Evolutionary conservation across 2,329 filamentous ascomycete genomes (phyloP).

Genomic region (Diaporthe humulicola): DNA sequence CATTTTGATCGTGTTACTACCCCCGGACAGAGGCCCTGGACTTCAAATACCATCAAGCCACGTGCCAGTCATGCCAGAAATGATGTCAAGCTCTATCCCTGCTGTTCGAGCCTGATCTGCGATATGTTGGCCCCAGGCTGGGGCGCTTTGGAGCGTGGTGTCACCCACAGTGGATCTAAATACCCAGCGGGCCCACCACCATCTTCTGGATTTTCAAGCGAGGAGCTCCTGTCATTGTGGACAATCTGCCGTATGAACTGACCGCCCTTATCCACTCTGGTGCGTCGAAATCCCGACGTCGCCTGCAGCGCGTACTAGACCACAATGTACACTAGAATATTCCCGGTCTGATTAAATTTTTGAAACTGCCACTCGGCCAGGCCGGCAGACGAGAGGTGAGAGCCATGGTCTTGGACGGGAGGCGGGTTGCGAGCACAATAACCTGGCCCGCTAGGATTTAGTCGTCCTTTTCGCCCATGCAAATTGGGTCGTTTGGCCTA

Average conservation of each 20-base stretch:
- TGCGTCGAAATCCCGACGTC: conserved; percentile 24
- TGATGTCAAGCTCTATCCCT: conserved; percentile 31
- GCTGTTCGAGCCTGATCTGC: conserved; percentile 27
- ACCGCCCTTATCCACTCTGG: conserved; percentile 13
- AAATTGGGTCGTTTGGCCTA: neutral
- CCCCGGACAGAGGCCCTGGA: conserved; percentile 10
- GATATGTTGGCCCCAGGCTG: conserved; percentile 27
- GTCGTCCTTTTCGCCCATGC: neutral
- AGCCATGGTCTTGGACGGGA: neutral
- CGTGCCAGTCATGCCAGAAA: conserved; percentile 31
- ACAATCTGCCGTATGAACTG: conserved; percentile 7
- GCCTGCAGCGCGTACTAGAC: neutral
- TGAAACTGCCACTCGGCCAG: conserved; percentile 3
- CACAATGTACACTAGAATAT: neutral
- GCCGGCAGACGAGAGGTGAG: conserved; percentile 1
- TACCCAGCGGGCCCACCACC: conserved; percentile 19
- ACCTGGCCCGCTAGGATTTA: neutral
- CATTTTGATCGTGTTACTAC: conserved; percentile 10
- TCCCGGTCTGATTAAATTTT: neutral
- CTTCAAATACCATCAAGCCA: conserved; percentile 32
- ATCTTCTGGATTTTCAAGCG: conserved; percentile 31
- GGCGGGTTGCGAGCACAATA: neutral
- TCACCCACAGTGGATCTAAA: conserved; percentile 25
- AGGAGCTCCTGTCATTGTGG: conserved; percentile 21
- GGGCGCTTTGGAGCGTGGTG: conserved; percentile 19